A percentile compares a stretch with the other conserved stretches of the same genome.
phyloP scores from a whole-genome alignment of 768 basidiomycete genomes.

The Phylloporus sp. region DNA sequence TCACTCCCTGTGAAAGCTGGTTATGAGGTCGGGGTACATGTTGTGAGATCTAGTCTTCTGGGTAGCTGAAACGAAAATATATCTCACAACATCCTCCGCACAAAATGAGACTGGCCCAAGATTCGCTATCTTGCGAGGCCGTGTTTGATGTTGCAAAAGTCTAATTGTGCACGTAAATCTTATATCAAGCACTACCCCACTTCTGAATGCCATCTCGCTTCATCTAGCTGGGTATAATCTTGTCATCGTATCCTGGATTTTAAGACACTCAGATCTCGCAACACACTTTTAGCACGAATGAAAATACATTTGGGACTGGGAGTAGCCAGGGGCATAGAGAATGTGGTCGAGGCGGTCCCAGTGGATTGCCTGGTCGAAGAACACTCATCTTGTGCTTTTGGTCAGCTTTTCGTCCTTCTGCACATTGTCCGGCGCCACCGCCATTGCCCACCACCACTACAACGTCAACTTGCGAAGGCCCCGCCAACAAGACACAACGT shows the following conservation, averaged over 20 bases:
- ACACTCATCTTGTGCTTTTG: too few species aligned
- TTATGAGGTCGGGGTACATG: background rate
- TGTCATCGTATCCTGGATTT: background rate
- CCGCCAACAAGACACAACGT: too few species aligned
- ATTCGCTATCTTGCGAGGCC: background rate
- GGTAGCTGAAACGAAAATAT: background rate
- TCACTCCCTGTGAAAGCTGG: slow-evolving; percentile 6
- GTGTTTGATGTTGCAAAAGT: background rate
- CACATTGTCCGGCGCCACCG: too few species aligned
- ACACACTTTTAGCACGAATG: background rate
- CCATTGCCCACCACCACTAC: too few species aligned
- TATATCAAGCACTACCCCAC: background rate
- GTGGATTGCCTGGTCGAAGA: too few species aligned
- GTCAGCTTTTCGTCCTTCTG: too few species aligned
- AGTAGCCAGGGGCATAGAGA: background rate
- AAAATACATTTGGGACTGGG: background rate
- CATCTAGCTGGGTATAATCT: background rate
- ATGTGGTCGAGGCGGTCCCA: background rate
- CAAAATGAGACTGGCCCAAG: background rate
- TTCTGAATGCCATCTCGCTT: background rate
- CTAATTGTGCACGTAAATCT: background rate
- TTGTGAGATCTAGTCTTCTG: background rate
- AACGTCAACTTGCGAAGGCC: too few species aligned
- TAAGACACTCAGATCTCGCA: background rate
- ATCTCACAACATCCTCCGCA: background rate